Conservation (phyloP, 108 stramenopile genomes). For the Thalassiosira profunda region DNA sequence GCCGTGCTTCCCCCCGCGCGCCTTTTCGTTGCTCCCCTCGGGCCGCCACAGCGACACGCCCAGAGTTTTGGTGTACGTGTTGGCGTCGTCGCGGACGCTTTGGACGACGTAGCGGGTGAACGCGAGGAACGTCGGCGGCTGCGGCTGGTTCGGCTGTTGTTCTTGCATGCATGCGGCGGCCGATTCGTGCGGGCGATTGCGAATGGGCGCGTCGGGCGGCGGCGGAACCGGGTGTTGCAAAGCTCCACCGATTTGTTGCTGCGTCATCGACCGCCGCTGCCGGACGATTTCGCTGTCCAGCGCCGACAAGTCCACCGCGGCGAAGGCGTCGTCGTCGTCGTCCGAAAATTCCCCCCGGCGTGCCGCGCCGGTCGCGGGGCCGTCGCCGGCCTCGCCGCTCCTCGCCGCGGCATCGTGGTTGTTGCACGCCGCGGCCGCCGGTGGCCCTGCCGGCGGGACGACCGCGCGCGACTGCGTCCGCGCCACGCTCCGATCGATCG, state of each 20-base stretch:
- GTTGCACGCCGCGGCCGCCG: background rate
- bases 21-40: constrained; percentile 4
- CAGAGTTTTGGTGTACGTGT: constrained; percentile 62
- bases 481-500: constrained; percentile 18
- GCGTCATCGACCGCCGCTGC: constrained; percentile 13
- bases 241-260: background rate
- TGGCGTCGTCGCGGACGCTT: constrained; percentile 50
- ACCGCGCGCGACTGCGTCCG: constrained; percentile 7
- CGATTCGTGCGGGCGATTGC: constrained; percentile 14
- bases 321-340: constrained; percentile 42
- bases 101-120: constrained; percentile 79
- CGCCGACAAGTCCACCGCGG: constrained; percentile 68
- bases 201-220: constrained; percentile 17
- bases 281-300: constrained; percentile 45
- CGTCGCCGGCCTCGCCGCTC: background rate
- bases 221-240: background rate
- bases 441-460: background rate
- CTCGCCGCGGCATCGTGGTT: background rate
- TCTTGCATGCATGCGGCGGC: background rate
- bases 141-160: constrained; percentile 1
- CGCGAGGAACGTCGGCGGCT: constrained; percentile 42
- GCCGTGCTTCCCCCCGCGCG: too few species aligned
- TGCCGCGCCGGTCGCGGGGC: background rate
- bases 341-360: constrained; percentile 3
- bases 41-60: constrained; percentile 60